These are phyloP conservation scores for Suhomyces atakaporum DNA, from an alignment of 1,139 yeast species.

Conservation along the genomic window DNA sequence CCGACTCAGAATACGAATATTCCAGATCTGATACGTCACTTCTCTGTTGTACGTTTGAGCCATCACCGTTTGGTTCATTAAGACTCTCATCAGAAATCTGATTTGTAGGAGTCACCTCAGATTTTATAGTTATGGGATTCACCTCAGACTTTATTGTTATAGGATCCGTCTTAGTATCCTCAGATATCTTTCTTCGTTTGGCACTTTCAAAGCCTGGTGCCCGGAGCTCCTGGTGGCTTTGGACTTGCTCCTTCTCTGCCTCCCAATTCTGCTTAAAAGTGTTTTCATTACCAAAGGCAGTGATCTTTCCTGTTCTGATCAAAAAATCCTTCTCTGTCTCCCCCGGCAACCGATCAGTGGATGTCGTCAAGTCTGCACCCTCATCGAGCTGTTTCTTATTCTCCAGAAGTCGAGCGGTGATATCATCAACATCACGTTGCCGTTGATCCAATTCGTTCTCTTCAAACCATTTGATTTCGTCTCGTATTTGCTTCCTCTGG, in stretches of 20 bases:
- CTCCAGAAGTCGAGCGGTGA: constrained; percentile 52
- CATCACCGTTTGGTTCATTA: no score
- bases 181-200: constrained; percentile 13
- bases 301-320: constrained; percentile 86
- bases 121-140: background rate
- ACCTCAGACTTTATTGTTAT: background rate
- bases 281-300: constrained; percentile 82
- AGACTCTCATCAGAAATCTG: no score
- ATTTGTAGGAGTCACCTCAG: constrained; percentile 4
- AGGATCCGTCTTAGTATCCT: background rate
- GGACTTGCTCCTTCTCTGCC: constrained; percentile 17
- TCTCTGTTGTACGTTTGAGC: no score
- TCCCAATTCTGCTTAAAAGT: constrained; percentile 41
- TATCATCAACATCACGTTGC: constrained; percentile 65
- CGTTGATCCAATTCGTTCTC: constrained; percentile 55
- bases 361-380: constrained; percentile 9
- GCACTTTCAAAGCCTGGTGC: constrained; percentile 40
- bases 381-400: constrained; percentile 24
- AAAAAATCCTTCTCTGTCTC: constrained; percentile 81
- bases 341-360: constrained; percentile 46
- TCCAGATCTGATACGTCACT: no score
- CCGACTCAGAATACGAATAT: constrained; percentile 6
- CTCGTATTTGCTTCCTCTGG: constrained; percentile 54
- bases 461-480: constrained; percentile 57
- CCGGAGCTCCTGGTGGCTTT: constrained; percentile 37